Percentiles rank a stretch among this genome's conserved stretches.
These are phyloP conservation scores for Selaginella moellendorffii DNA, from an alignment of 75 land plant genomes.

Conservation along the genomic window DNA sequence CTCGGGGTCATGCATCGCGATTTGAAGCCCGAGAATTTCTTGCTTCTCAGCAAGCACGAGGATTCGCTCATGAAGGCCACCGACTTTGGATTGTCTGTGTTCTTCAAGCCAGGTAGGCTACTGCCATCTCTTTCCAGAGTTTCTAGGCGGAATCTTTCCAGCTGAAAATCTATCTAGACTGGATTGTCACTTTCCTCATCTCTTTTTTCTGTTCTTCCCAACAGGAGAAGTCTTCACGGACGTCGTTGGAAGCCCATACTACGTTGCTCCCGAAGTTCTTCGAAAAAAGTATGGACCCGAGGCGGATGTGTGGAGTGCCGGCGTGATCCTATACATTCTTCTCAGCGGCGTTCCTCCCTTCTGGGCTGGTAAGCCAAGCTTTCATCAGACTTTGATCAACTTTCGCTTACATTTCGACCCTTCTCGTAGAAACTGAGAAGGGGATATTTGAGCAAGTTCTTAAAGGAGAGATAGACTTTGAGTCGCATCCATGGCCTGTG, in stretches of 20 bases:
- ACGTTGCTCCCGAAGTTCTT: not conserved
- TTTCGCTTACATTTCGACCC: not conserved
- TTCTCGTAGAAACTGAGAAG: conserved; percentile 12
- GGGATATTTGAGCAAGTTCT: conserved; percentile 66
- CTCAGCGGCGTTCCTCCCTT: conserved; percentile 74
- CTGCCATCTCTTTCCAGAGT: not conserved
- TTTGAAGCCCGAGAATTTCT: conserved; percentile 77
- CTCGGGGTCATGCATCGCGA: conserved; percentile 81
- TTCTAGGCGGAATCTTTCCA: no score
- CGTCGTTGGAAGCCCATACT: not conserved
- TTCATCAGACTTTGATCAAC: not conserved
- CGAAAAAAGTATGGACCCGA: not conserved
- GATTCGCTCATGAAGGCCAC: conserved; percentile 75
- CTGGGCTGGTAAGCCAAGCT: conserved; percentile 41
- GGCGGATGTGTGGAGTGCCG: not conserved
- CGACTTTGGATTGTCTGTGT: conserved; percentile 72
- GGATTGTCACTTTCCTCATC: no score
- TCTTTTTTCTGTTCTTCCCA: no score
- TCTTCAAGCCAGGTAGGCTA: conserved; percentile 60
- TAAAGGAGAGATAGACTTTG: conserved; percentile 62
- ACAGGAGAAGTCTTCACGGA: not conserved
- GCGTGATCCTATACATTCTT: conserved; percentile 12
- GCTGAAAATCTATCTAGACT: no score
- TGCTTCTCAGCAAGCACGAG: conserved; percentile 40
- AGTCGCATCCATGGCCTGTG: conserved; percentile 69